Evolutionary conservation across 23 red algal species (phyloP).

Genomic region (Gracilaria gracilis): DNA sequence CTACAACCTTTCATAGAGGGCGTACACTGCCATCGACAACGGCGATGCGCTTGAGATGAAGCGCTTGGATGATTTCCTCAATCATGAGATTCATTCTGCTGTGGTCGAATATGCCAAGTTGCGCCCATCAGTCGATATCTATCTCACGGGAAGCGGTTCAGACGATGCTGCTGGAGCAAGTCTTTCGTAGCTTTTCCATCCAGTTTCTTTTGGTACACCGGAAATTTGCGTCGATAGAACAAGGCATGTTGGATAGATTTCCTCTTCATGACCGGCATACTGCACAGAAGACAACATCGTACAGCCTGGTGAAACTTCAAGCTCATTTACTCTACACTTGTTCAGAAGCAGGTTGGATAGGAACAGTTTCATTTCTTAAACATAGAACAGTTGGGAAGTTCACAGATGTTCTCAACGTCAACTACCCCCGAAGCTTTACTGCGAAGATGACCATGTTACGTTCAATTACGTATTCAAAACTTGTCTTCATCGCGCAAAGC

Average conservation of each 20-base stretch:
- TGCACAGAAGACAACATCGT: too few species aligned
- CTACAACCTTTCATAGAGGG: constrained; percentile 94
- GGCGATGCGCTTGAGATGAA: constrained; percentile 75
- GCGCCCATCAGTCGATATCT: constrained; percentile 92
- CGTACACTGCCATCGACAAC: constrained; percentile 84
- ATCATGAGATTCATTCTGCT: constrained; percentile 90
- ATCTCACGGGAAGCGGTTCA: constrained; percentile 74
- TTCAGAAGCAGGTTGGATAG: too few species aligned
- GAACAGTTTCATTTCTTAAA: too few species aligned
- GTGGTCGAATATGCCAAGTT: constrained; percentile 94
- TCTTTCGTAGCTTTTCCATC: constrained; percentile 34
- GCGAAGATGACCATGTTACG: too few species aligned
- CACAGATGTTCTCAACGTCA: too few species aligned
- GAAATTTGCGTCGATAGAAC: background rate
- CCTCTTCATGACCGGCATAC: too few species aligned
- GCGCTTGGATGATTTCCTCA: constrained; percentile 84
- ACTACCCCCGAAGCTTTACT: too few species aligned
- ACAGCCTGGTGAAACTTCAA: too few species aligned
- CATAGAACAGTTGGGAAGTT: too few species aligned
- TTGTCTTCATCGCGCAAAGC: too few species aligned
- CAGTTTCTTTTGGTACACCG: background rate
- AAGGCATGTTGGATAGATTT: background rate
- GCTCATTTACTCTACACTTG: too few species aligned
- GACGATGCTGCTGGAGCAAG: constrained; percentile 83
- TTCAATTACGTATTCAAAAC: too few species aligned